Evolutionary conservation across 441 rosid genomes (phyloP).

Genomic region (Macaranga tanarius): DNA sequence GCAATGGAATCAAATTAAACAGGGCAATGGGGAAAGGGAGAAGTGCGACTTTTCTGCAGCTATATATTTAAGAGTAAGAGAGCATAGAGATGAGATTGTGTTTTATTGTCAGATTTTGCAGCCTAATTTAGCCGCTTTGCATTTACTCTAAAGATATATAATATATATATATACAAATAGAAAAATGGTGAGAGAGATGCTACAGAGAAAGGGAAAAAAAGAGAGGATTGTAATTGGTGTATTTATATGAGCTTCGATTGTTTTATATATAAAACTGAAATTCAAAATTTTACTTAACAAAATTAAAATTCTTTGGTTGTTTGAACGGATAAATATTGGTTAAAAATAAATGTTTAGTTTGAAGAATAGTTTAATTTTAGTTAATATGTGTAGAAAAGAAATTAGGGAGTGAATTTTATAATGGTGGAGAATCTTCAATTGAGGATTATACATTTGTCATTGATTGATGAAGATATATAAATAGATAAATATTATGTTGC

Average conservation of each 20-base stretch:
- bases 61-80: neutral
- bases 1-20: neutral
- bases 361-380: too few species aligned
- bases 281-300: too few species aligned
- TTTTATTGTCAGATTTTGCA: conserved; percentile 23
- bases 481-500: conserved; percentile 6
- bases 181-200: neutral
- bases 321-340: too few species aligned
- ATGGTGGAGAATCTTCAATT: neutral
- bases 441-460: conserved; percentile 39
- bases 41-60: conserved; percentile 10
- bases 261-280: too few species aligned
- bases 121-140: conserved; percentile 21
- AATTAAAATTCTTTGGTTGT: too few species aligned
- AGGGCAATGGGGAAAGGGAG: neutral
- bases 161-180: too few species aligned
- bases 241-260: too few species aligned
- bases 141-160: neutral
- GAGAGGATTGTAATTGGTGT: neutral
- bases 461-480: conserved; percentile 24
- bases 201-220: neutral
- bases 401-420: conserved; percentile 3
- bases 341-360: too few species aligned
- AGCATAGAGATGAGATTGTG: conserved; percentile 13
- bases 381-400: neutral